These are phyloP conservation scores for Whalleya microplaca DNA, from an alignment of 2,329 filamentous ascomycete genomes.

Conservation along the genomic window DNA sequence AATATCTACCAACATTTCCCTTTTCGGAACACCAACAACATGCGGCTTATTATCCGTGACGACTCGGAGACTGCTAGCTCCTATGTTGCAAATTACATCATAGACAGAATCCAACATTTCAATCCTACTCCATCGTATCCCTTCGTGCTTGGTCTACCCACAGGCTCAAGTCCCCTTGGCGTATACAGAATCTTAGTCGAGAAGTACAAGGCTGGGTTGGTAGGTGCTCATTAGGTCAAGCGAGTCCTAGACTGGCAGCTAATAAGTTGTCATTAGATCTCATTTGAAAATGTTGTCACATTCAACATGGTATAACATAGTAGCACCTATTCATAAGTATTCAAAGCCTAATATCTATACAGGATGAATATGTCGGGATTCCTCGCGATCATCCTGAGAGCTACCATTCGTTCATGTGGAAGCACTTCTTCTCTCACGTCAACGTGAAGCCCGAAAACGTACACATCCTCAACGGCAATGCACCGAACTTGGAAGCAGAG, in stretches of 20 bases:
- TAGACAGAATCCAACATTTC: slow-evolving; percentile 80
- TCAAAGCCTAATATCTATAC: slow-evolving; percentile 12
- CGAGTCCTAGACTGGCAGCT: slow-evolving; percentile 4
- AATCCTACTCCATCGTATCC: slow-evolving; percentile 71
- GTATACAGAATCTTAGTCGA: slow-evolving; percentile 78
- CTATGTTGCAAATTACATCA: slow-evolving; percentile 82
- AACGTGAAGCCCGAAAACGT: slow-evolving; percentile 82
- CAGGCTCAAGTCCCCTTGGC: slow-evolving; percentile 77
- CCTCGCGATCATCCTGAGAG: slow-evolving; percentile 82
- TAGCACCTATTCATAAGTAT: neutral
- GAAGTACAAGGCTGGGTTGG: slow-evolving; percentile 68
- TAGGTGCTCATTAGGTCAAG: slow-evolving; percentile 34
- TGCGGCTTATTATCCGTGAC: slow-evolving; percentile 84
- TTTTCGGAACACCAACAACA: slow-evolving; percentile 47
- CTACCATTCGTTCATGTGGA: slow-evolving; percentile 94
- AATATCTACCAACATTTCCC: slow-evolving; percentile 22
- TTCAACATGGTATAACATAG: slow-evolving; percentile 77
- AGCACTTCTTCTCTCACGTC: slow-evolving; percentile 85
- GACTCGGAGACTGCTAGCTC: slow-evolving; percentile 68
- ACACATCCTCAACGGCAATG: slow-evolving; percentile 83
- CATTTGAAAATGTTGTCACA: slow-evolving; percentile 85
- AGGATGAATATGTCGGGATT: slow-evolving; percentile 87
- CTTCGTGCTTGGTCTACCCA: slow-evolving; percentile 83
- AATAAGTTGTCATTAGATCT: slow-evolving; percentile 61
- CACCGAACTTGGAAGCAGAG: slow-evolving; percentile 73